Base-by-base conservation (phyloP, 2,329 filamentous ascomycete genomes). In the Aureobasidium pullulans region DNA sequence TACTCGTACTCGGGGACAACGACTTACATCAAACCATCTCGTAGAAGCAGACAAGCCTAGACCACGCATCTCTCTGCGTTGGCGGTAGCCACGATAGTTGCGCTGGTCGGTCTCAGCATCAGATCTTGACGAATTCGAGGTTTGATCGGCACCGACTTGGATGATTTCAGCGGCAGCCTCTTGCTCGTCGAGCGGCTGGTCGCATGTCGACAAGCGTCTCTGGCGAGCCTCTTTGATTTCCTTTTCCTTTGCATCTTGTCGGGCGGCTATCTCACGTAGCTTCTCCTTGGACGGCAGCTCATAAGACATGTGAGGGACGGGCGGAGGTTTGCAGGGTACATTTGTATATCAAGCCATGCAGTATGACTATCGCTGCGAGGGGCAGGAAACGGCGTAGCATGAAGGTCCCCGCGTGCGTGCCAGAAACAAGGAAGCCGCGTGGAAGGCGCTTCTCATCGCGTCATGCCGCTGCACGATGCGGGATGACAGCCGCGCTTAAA, bases 31-130 rank as follows among this genome's bases (percentile, higher is more conserved):
- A 10, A 83, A 76, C 87, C 88, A 92, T 66, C 88, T 77, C 32
- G 85, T 84, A 32, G 79, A 82, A n/a, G 88, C 81, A 70, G 88
- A 82, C 36, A 95, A 70, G 1, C 82, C 81, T 64, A 87, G 77
- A 0, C 90, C 90, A 42, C 82, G 72, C 66, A 94, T 77, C 70
- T 90, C 85, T 49, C 90, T 77, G 44, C 90, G 81, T 50, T 83
- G 80, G 57, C 88, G 81, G 71, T 95, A 89, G 6, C 90, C 89
- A 36, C 90, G 81, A 70, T 91, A 95, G 29, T 85, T 87, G 64
- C 86, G 84, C 66, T 73, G 70, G 19, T 71, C 70, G 59, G 70
- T 46, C 61, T 67, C 61, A 15, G 70, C 70, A 37, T 70, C 68
- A 49, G 64, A 63, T 15, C 63, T 62, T 54, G 65, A 63, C 29